Evolutionary conservation across 2,329 filamentous ascomycete species (phyloP), one percentile per base, ranked within the genome.

Genomic region (Albophoma yamanashiensis): DNA sequence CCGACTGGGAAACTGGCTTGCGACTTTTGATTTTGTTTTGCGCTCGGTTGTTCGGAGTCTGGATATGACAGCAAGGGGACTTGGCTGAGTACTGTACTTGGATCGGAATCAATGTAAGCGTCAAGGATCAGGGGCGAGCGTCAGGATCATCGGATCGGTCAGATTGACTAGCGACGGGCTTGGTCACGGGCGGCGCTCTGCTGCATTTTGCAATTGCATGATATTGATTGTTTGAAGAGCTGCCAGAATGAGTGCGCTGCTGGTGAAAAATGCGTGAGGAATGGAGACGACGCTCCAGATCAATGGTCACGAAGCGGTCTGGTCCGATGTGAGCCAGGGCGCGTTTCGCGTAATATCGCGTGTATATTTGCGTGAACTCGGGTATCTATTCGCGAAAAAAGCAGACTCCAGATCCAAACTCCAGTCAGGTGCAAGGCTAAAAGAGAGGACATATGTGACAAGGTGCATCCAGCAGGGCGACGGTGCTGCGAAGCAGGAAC

Each of bases 31-130:
- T 31, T 53, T 36, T n/a, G n/a, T n/a, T 53, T 53, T 62, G 45
- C 61, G 58, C 38, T 65, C 66, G 63, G 63, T 61, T 62, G 67
- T 47, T 52, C 40, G 67, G 69, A 68, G 69, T 70, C 67, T 68
- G 67, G 69, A 69, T 68, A 52, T 31, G 34, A 36, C 17, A 25
- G 56, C 42, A 38, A 34, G 12, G 5, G 31, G 42, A n/a, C 56
- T 58, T 47, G 31, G 42, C 38, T 58, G 43, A 27, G 27, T 38
- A 52, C 34, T 58, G 56, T 58, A 52, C 39, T 52, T 52, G 56
- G 31, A 58, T 58, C 56, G 42, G 56, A 34, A 15, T 36, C 50
- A 34, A 36, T 36, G 56, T 50, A 50, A 27, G 34, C 56, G 42
- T 47, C 40, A 22, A 31, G 14, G 57, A 17, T n/a, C 34, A 20